Base-by-base conservation (phyloP, 2,329 filamentous ascomycete genomes). In the Fusarium siculi region DNA sequence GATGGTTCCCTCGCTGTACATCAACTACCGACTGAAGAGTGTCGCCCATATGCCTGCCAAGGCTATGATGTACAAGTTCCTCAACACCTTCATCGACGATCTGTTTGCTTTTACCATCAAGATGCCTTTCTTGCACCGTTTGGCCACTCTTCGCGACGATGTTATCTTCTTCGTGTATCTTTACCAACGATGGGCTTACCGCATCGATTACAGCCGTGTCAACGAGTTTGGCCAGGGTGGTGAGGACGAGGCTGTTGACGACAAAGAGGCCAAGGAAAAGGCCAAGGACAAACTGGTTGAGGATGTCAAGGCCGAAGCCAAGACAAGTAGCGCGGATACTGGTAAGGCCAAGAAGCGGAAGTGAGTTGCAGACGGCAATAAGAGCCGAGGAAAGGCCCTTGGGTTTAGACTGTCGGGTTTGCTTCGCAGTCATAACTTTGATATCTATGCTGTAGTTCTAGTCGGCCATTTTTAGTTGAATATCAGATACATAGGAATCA, bases 31-130 rank as follows among this genome's bases (percentile, higher is more conserved):
- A 18, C 90, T 99, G 76, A 97, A 96, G 88, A 93, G 91, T 75
- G 94, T 98, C 39, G 96, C 96, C 16, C 96, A 99, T 84, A 97
- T 99, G 96, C 95, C 96, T 3, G 94, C 89, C 75, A 96, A 94
- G 85, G 95, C 96, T 53, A 96, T 99, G 94, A 96, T 92, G 82
- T 98, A 98, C 89, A 98, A 98, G 85, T 97, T 97, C 84, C 86
- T 98, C 74, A 98, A 98, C 85, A 98, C 96, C 9, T 99, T 99
- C 82, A 98, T 99, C 81, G 96, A 99, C 83, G 96, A 99, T 80
- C 87, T 99, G 37, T 99, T 99, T 80, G 96, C 96, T 5, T 99
- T 98, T 79, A 99, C 96, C 43, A 98, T 99, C 86, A 98, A 98
- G 86, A 99, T 99, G 96, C 96, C 96, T 2, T 90, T 95, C 71